Conservation (phyloP, 2,329 filamentous ascomycete species). For the Colletotrichum scovillei region DNA sequence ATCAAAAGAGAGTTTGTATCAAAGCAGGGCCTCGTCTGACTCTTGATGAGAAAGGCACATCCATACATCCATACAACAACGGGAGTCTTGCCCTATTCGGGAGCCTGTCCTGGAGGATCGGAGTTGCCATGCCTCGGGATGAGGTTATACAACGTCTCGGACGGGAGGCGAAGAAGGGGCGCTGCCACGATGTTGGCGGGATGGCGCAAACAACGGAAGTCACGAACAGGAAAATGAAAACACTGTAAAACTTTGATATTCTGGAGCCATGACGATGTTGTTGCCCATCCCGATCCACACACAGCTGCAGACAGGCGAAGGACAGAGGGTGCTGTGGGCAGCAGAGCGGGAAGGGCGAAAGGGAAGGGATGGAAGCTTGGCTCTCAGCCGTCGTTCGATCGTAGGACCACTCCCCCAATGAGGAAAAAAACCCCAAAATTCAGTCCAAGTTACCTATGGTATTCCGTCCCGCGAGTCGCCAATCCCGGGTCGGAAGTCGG, state of each 20-base stretch:
- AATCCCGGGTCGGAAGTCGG: slow-evolving; percentile 33
- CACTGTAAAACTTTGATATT: neutral
- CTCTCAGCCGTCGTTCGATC: slow-evolving; percentile 1
- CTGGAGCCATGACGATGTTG: neutral
- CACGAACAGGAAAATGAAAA: neutral
- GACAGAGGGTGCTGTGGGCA: slow-evolving; percentile 10
- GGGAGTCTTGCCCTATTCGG: slow-evolving; percentile 29
- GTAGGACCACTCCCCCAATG: slow-evolving; percentile 23
- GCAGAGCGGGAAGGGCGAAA: slow-evolving; percentile 22
- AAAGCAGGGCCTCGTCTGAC: slow-evolving; percentile 24
- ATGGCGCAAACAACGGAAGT: neutral
- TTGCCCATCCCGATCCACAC: neutral
- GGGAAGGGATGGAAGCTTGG: slow-evolving; percentile 24
- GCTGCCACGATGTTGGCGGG: slow-evolving; percentile 4
- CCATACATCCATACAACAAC: slow-evolving; percentile 19
- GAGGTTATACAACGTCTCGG: slow-evolving; percentile 4
- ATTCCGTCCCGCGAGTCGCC: slow-evolving; percentile 25
- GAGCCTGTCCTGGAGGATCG: neutral
- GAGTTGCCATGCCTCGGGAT: slow-evolving; percentile 7
- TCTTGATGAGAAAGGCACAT: neutral
- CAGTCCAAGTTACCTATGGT: neutral
- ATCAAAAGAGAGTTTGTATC: slow-evolving; percentile 33
- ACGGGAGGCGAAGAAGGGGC: neutral
- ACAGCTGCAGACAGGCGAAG: slow-evolving; percentile 1
- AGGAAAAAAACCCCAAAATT: neutral